These are phyloP conservation scores for Metarhizium anisopliae DNA, from an alignment of 2,329 filamentous ascomycete genomes.

Conservation along the genomic window DNA sequence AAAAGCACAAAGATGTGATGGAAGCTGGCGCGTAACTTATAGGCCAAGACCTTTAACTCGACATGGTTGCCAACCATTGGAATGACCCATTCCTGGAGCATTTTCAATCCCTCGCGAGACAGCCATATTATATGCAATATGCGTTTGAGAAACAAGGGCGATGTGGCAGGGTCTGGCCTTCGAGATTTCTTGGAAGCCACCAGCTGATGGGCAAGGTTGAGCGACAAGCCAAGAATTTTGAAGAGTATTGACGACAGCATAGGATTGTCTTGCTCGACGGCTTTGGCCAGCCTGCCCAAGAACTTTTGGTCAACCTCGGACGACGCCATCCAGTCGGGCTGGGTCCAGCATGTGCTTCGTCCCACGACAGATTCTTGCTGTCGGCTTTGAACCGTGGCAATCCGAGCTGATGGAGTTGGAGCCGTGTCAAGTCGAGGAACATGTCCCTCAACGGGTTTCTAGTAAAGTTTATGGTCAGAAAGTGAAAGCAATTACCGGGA, in stretches of 20 bases:
- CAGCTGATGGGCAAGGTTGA: constrained; percentile 77
- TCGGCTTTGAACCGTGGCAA: background rate
- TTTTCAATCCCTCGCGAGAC: constrained; percentile 78
- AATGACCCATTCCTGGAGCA: constrained; percentile 80
- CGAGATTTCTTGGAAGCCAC: constrained; percentile 76
- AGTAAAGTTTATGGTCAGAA: background rate
- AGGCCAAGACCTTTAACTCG: constrained; percentile 81
- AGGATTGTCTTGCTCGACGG: constrained; percentile 68
- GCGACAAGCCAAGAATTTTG: constrained; percentile 83
- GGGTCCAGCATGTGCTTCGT: background rate
- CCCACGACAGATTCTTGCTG: background rate
- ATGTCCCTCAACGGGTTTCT: background rate
- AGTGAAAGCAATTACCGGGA: background rate
- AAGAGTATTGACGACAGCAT: constrained; percentile 76
- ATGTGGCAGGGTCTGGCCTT: constrained; percentile 67
- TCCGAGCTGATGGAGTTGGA: background rate
- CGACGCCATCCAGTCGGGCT: constrained; percentile 64
- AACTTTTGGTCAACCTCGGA: constrained; percentile 98
- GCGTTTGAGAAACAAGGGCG: constrained; percentile 71
- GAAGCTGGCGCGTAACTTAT: constrained; percentile 88
- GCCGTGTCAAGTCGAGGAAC: background rate
- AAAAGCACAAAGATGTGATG: constrained; percentile 96
- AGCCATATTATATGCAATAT: constrained; percentile 92
- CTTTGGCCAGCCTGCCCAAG: constrained; percentile 77
- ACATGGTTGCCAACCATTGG: constrained; percentile 71